Evolutionary conservation across 768 basidiomycete species (phyloP), one percentile per base, ranked within the genome.

Genomic region (Leccinum longicurvipes): DNA sequence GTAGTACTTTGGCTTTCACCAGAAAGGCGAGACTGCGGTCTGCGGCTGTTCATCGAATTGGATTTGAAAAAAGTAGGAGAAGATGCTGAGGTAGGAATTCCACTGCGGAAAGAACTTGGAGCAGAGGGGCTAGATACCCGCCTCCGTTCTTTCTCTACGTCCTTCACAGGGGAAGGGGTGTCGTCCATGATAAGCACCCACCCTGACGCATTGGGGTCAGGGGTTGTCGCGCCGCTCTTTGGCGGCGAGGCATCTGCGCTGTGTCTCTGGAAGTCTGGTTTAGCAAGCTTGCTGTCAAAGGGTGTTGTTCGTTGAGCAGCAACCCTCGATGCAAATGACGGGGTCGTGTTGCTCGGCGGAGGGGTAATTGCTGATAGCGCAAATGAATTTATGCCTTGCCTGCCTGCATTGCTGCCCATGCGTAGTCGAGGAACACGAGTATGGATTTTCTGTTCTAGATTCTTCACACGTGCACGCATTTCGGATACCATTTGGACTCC

Each of bases 101-200:
- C 70, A n/a, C 77, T 72, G 44, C 77, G 81, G 67, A 80, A 84
- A 8, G 77, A 66, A 34, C 77, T 76, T n/a, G 82, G 77, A 27
- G 77, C 79, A 50, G 78, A 75, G 21, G 88, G 86, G 59, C 85
- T 89, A 17, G 86, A 83, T 34, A 80, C 68, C 63, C 86, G 78
- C 55, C 86, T 77, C 56, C 77, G 75, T 64, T 84, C 82, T 57
- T 80, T 78, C 52, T 79, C 79, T 58, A 75, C 73, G 46, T 79
- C 76, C 68, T 83, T 87, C 28, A 75, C 76, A 21, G 86, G 87
- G 15, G 84, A 85, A 23, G 89, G 87, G 2, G 87, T 86, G 65
- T 91, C 91, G 60, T 92, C 91, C 89, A 91, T 91, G 49, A 93
- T 89, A 34, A 93, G 80, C 41, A 93, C 90, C 90, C 90, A 93